These are phyloP conservation scores for Tarenaya hassleriana DNA, from an alignment of 345 rosid genomes.

Conservation along the genomic window DNA sequence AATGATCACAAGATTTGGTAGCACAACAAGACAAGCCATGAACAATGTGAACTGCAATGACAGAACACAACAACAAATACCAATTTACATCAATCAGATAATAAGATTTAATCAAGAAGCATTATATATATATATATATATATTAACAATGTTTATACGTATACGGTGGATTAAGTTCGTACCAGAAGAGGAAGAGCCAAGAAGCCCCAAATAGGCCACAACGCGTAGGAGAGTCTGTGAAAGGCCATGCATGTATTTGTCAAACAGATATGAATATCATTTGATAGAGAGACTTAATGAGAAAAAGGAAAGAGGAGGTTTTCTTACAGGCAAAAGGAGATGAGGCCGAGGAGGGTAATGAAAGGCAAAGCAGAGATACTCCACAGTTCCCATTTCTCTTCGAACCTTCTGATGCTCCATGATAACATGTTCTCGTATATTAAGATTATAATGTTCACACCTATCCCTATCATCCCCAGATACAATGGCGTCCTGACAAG, in stretches of 20 bases:
- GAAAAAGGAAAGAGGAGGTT: not conserved
- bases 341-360: slow-evolving; percentile 70
- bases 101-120: not conserved
- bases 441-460: slow-evolving; percentile 58
- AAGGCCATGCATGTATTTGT: not conserved
- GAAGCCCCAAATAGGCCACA: slow-evolving; percentile 97
- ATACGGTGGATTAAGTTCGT: slow-evolving; percentile 16
- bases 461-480: slow-evolving; percentile 65
- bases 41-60: slow-evolving; percentile 82
- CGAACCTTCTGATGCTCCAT: slow-evolving; percentile 78
- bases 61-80: slow-evolving; percentile 1
- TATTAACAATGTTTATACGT: not conserved
- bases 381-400: slow-evolving; percentile 85
- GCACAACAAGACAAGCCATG: slow-evolving; percentile 83
- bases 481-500: slow-evolving; percentile 73
- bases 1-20: slow-evolving; percentile 68
- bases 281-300: slow-evolving; percentile 8
- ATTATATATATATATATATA: no score
- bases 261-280: slow-evolving; percentile 10
- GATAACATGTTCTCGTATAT: slow-evolving; percentile 66
- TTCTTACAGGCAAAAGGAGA: slow-evolving; percentile 87
- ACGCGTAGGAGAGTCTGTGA: slow-evolving; percentile 63
- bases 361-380: slow-evolving; percentile 74
- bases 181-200: slow-evolving; percentile 97
- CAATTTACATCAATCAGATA: no score